phyloP scores from a whole-genome alignment of 2,329 filamentous ascomycete species.

The Fusarium sp. region DNA sequence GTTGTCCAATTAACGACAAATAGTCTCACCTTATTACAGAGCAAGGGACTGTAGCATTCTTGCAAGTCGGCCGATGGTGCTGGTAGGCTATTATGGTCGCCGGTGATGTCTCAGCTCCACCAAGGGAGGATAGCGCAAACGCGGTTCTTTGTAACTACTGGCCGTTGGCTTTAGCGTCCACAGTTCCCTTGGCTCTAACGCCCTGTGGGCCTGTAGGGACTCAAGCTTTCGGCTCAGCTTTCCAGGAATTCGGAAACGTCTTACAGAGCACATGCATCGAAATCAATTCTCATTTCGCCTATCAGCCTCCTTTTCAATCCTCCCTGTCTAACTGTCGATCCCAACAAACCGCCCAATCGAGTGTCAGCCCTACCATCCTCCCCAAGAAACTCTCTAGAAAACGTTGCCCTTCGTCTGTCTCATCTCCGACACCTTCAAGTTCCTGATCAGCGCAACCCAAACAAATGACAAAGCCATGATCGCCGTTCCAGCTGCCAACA shows the following conservation, averaged over 20 bases:
- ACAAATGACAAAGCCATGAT: slow-evolving; percentile 35
- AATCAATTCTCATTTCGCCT: neutral
- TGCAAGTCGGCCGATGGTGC: neutral
- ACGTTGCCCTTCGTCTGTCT: slow-evolving; percentile 34
- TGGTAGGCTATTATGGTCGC: neutral
- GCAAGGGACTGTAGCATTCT: neutral
- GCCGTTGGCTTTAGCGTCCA: neutral
- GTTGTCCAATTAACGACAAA: neutral
- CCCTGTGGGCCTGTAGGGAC: neutral
- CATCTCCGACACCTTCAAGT: slow-evolving; percentile 38
- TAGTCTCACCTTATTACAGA: neutral
- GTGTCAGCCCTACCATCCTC: neutral
- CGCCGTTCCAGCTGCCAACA: slow-evolving; percentile 39
- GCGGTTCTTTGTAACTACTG: neutral
- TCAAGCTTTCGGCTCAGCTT: neutral
- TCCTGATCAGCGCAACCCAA: slow-evolving; percentile 39
- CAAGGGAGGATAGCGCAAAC: neutral
- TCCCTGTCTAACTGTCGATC: neutral
- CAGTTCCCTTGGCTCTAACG: neutral
- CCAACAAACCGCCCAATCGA: accelerated
- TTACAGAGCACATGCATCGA: neutral
- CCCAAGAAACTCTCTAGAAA: neutral
- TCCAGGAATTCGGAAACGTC: neutral
- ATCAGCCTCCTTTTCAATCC: neutral
- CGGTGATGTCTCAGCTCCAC: neutral